These are phyloP conservation scores for Erysimum pusillum DNA, from an alignment of 441 rosid species.

Conservation along the genomic window DNA sequence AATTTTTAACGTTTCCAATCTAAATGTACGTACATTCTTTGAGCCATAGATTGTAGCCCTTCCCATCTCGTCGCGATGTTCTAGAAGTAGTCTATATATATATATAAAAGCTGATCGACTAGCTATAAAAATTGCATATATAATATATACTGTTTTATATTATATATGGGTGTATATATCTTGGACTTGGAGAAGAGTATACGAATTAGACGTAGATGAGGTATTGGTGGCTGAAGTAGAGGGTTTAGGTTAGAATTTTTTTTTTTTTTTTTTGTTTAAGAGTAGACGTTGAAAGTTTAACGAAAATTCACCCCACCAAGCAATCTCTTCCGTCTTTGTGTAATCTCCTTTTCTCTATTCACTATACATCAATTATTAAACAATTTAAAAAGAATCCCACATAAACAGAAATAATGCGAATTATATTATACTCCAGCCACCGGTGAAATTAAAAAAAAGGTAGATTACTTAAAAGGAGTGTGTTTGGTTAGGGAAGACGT, in stretches of 20 bases:
- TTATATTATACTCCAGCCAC: too few species aligned
- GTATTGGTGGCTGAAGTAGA: constrained; percentile 78
- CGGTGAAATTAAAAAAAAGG: not conserved
- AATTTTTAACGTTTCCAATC: not conserved
- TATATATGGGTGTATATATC: not conserved
- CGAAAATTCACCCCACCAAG: constrained; percentile 72
- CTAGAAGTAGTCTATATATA: constrained; percentile 40
- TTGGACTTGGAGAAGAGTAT: constrained; percentile 35
- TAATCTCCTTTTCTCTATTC: not conserved
- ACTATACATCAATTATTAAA: not conserved
- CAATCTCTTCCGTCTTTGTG: constrained; percentile 57
- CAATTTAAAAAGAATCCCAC: not conserved
- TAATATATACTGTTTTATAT: not conserved
- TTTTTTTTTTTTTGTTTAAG: not conserved
- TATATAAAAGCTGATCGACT: constrained; percentile 17
- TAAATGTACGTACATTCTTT: constrained; percentile 1
- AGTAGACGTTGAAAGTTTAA: constrained; percentile 83
- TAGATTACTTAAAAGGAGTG: constrained; percentile 59
- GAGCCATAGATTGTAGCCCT: constrained; percentile 12
- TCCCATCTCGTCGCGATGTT: constrained; percentile 20
- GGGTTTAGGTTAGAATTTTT: constrained; percentile 76
- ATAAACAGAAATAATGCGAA: not conserved
- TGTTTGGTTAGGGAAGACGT: constrained; percentile 80
- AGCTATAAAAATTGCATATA: constrained; percentile 1
- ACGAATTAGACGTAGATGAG: constrained; percentile 35